Base-by-base conservation (phyloP, 495 filamentous ascomycete species). In the Terfezia claveryi region DNA sequence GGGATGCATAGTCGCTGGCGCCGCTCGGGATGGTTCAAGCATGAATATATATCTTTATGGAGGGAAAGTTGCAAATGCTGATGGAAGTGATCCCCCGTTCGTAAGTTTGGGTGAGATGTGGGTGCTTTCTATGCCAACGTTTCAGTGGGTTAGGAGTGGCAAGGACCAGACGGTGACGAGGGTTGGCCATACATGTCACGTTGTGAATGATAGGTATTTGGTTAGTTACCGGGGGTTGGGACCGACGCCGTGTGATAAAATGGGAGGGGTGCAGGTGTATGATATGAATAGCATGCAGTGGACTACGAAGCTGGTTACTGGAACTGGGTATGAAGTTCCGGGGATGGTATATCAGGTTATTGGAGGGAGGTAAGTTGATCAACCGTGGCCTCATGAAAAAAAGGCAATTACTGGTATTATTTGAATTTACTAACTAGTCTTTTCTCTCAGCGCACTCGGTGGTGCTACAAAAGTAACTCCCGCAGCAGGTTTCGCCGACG, bases 41-140 rank as follows among this genome's bases (percentile, higher is more conserved):
- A 81, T 81, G 64, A 80, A 87, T 56, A 72, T 87, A 38, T 84
- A 87, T 66, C 73, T 87, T 64, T 86, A 78, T 58, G 83, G 80
- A 7, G 83, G 83, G 1, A 82, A 87, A 61, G 61, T 69, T 53
- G 76, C 83, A 66, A 75, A 66, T 4, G 79, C 85, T 59, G 85
- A 83, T 65, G 72, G 73, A 50, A 0, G 50, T 77, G 27, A 32
- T 7, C 27, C 27, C 27, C 27, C 27, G 7, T 32, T 32, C 7
- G 27, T 32, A 7, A 14, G 49, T 70, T 6, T 59, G 1, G 53
- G 58, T 2, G 83, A 87, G 61, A 79, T 83, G 70, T 86, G 80
- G 76, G 83, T 87, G 53, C 71, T 87, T 23, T 80, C 78, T n/a
- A 72, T 87, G 50, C 83, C 83, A 0, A 68, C 73, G 10, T 82